A percentile compares a stretch with the other conserved stretches of the same genome.
Evolutionary conservation across 1,139 yeast genomes (phyloP).

Genomic region (Debaryomycetaceae sp.): DNA sequence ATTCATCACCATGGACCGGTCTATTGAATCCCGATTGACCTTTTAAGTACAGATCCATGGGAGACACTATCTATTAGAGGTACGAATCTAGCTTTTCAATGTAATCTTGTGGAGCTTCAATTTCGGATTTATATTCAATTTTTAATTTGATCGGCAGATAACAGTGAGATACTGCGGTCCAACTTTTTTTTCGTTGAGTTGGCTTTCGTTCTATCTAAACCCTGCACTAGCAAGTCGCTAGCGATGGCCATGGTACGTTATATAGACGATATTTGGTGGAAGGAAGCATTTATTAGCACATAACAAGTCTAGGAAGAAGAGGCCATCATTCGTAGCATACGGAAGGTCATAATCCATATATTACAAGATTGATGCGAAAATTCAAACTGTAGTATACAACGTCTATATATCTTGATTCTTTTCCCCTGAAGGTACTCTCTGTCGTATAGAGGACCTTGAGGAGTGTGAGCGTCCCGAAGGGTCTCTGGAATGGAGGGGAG

Average conservation of each 20-base stretch:
- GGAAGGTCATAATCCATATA: neutral
- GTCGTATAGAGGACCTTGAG: constrained; percentile 13
- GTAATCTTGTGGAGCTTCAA: neutral
- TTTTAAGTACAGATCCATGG: neutral
- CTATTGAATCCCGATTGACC: neutral
- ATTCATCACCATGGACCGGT: neutral
- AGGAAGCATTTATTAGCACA: neutral
- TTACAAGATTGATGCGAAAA: neutral
- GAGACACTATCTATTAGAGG: neutral
- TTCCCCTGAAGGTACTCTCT: constrained; percentile 31
- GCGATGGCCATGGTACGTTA: no score
- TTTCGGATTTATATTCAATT: neutral
- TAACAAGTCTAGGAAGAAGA: neutral
- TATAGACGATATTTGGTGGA: no score
- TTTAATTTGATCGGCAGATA: neutral
- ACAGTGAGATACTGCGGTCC: neutral
- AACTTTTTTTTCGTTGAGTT: no score
- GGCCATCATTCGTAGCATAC: neutral
- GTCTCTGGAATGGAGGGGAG: neutral
- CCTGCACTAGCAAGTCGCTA: no score
- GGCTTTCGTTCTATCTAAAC: no score
- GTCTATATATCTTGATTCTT: neutral
- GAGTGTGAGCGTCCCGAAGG: neutral
- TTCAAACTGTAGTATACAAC: neutral
- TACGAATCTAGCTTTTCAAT: neutral